Evolutionary conservation across 805 yeast genomes (phyloP), one percentile per base, ranked within the genome.

Genomic region (Candida pini): DNA sequence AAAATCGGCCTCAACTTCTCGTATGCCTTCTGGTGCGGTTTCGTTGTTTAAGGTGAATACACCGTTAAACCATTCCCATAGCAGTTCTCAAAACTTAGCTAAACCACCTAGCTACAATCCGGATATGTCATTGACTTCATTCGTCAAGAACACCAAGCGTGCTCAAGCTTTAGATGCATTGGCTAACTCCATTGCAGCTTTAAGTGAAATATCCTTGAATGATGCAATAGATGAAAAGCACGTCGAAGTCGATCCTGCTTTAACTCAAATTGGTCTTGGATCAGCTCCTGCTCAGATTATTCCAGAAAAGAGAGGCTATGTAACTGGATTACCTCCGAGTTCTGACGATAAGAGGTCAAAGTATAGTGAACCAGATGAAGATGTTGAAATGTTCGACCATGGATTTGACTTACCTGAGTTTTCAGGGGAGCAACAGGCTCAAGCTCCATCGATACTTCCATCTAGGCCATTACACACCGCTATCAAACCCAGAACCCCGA

Each of bases 11-110:
- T 34, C 45, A 18, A 39, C 40, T 15, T 39, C 56, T 8, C 54
- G 54, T 3, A 31, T 53, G 6, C 58, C 62, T 7, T 47, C 51
- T 7, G 55, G 60, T 9, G 44, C 54, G n/a, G 45, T 54, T 7
- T 42, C 61, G 4, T 47, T 59, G 9, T 62, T 62, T 39, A 52
- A 54, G 26, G 38, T 44, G 22, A 39, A 24, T 14, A 33, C 34
- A 12, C 40, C 36, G 4, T 33, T 36, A 6, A 36, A 25, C 12
- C 37, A 24, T 8, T 9, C 27, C n/a, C 36, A 16, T 13, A 13
- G 31, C 18, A 28, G 23, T 7, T 27, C n/a, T 7, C 25, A 25
- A 10, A 20, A 36, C 15, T 31, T 23, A 7, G 21, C 39, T 13
- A 39, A 28, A 14, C 49, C 46, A 15, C 54, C 55, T 2, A 41